These are phyloP conservation scores for Phanerochaete sordida DNA, from an alignment of 768 basidiomycete species.

Conservation along the genomic window DNA sequence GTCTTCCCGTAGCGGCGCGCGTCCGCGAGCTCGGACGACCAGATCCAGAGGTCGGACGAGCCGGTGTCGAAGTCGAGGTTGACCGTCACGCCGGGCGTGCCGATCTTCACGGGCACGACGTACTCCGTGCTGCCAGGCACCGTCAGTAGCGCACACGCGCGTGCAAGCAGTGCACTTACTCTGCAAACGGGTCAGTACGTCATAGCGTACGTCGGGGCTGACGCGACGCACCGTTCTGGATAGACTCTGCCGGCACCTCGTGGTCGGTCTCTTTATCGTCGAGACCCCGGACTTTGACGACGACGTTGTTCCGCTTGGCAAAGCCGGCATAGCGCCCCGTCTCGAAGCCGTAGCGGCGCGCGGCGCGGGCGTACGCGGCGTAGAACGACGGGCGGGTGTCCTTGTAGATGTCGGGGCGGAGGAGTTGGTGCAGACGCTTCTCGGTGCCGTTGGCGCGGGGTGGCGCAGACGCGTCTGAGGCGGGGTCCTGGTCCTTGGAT, in stretches of 20 bases:
- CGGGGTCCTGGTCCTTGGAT: slow-evolving; percentile 4
- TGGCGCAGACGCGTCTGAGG: background rate
- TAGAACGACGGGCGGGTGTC: slow-evolving; percentile 24
- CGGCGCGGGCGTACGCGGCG: slow-evolving; percentile 27
- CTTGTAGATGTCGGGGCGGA: slow-evolving; percentile 20
- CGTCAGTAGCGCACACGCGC: background rate
- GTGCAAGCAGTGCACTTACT: background rate
- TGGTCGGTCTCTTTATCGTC: slow-evolving; percentile 23
- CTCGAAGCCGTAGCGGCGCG: slow-evolving; percentile 27
- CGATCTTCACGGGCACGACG: slow-evolving; percentile 35
- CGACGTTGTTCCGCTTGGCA: slow-evolving; percentile 26
- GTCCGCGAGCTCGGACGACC: slow-evolving; percentile 25
- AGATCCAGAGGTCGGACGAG: slow-evolving; percentile 32
- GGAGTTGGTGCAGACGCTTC: slow-evolving; percentile 19
- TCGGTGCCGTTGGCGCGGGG: background rate
- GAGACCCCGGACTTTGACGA: slow-evolving; percentile 24
- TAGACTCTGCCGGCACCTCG: slow-evolving; percentile 26
- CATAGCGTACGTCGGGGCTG: background rate
- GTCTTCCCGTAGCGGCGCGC: slow-evolving; percentile 19
- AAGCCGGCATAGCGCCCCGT: slow-evolving; percentile 24
- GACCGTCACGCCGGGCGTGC: slow-evolving; percentile 35
- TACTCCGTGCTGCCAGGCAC: slow-evolving; percentile 30
- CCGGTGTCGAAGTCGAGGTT: slow-evolving; percentile 33
- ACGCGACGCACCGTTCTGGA: slow-evolving; percentile 25
- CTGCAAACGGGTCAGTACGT: slow-evolving; percentile 1